These are phyloP conservation scores for Trichosporon faecale DNA, from an alignment of 1,284 basidiomycete genomes.

Conservation along the genomic window DNA sequence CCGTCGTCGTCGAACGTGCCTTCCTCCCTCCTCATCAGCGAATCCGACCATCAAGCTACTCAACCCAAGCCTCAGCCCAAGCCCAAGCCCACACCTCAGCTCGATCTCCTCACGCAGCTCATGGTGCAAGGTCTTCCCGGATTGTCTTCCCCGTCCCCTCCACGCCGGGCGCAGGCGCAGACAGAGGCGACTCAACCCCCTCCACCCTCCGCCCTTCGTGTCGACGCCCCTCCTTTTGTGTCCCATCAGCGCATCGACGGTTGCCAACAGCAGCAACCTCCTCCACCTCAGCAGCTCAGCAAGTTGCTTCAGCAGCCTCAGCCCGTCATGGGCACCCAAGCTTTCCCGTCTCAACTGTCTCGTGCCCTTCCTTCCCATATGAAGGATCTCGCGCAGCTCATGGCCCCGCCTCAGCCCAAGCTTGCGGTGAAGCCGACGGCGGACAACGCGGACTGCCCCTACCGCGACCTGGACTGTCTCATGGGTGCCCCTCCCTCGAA, in stretches of 20 bases:
- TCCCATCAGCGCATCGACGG: not conserved
- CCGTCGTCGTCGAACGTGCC: not conserved
- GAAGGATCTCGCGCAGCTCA: not conserved
- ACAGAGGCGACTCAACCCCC: not conserved
- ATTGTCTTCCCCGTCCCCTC: not conserved
- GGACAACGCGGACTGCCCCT: not conserved
- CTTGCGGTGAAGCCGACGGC: not conserved
- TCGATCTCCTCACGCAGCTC: not conserved
- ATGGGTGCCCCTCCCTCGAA: not conserved
- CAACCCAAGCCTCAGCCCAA: not conserved
- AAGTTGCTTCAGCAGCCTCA: not conserved
- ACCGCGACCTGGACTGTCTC: not conserved
- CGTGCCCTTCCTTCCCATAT: not conserved
- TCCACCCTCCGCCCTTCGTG: not conserved
- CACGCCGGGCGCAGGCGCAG: not conserved
- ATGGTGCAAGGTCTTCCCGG: not conserved
- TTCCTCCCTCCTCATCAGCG: not conserved
- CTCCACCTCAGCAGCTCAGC: not conserved
- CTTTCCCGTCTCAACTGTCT: not conserved
- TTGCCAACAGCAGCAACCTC: not conserved
- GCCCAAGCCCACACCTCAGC: not conserved
- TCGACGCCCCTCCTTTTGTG: not conserved
- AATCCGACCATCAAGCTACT: not conserved
- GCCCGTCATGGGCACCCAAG: not conserved
- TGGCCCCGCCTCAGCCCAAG: not conserved